Conservation (phyloP, 2,329 filamentous ascomycete genomes). For the Xylogone sp. region DNA sequence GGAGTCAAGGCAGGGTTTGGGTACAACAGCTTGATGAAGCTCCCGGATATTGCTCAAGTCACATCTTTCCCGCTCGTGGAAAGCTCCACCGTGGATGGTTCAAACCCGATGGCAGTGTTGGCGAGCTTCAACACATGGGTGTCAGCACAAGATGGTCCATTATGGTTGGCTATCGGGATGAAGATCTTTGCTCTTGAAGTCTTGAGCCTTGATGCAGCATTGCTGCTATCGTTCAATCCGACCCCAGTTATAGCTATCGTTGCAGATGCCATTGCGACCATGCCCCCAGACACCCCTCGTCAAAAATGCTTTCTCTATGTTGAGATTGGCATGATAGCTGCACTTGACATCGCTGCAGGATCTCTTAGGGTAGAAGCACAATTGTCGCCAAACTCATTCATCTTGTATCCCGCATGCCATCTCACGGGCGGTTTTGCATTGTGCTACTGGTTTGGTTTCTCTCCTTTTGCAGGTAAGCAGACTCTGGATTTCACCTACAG, state of each 20-base stretch:
- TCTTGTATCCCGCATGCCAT: slow-evolving; percentile 36
- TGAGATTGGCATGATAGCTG: slow-evolving; percentile 32
- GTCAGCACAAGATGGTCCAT: slow-evolving; percentile 20
- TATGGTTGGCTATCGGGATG: slow-evolving; percentile 37
- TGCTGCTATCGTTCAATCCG: slow-evolving; percentile 29
- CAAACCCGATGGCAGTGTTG: slow-evolving; percentile 6
- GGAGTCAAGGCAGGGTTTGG: slow-evolving; percentile 37
- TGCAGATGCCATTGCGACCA: slow-evolving; percentile 25
- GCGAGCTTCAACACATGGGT: slow-evolving; percentile 25
- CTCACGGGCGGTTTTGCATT: slow-evolving; percentile 39
- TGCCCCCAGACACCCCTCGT: slow-evolving; percentile 20
- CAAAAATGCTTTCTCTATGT: slow-evolving; percentile 29
- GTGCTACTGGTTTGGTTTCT: slow-evolving; percentile 37
- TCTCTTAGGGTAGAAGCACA: slow-evolving; percentile 34
- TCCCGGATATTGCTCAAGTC: slow-evolving; percentile 27
- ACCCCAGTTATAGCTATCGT: slow-evolving; percentile 32
- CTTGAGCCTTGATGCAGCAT: slow-evolving; percentile 31
- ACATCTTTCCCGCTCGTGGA: slow-evolving; percentile 29
- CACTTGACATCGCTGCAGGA: slow-evolving; percentile 32
- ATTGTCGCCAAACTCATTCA: slow-evolving; percentile 35
- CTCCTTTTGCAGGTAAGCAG: no score
- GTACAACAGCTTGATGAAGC: slow-evolving; percentile 31
- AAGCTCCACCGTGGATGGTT: background rate
- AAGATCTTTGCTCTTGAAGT: slow-evolving; percentile 35
- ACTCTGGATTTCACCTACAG: slow-evolving; percentile 8